Evolutionary conservation across 352 stramenopile species (phyloP), one percentile per base, ranked within the genome.

Genomic region (Thalassiosira mediterranea): DNA sequence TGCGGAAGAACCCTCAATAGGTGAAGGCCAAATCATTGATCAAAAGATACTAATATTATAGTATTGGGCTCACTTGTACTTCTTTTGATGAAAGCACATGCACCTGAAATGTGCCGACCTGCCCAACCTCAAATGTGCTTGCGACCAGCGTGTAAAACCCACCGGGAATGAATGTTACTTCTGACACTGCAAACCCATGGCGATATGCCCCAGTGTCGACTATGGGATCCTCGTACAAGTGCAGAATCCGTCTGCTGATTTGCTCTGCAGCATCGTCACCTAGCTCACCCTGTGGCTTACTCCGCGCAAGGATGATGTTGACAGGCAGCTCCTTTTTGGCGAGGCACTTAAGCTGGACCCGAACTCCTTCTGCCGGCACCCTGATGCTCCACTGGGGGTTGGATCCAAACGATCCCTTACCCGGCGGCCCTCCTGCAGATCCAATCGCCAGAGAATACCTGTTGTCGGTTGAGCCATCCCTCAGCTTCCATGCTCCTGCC

Each of bases 161-260:
- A 29, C 67, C 34, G 17, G 44, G 19, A 17, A 88, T 34, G 57
- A 48, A 64, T 19, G 57, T 49, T 34, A 42, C 61, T 44, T 84
- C 69, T 26, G 81, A 80, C 0, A 82, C 71, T 0, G 65, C 61
- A 72, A 88, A 91, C 11, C 81, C 78, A 64, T 88, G 71, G 15
- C 85, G 71, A 58, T 89, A 91, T 40, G 69, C 71, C 29, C 82
- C 81, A 25, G 67, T 84, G 61, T 91, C 79, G 26, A 91, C 53
- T 11, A 85, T 15, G 11, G 76, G 69, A 10, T 68, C 51, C 21
- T 78, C 66, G 37, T 82, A 74, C 38, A 79, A 52, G 15, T 77
- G 44, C 53, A 72, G 72, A 25, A 76, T 48, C 32, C 65, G 57
- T 49, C 44, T 77, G 34, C 60, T 61, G 31, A 52, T 65, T 74